Base-by-base conservation (phyloP, 352 stramenopile species). In the Aphanomyces euteiches region DNA sequence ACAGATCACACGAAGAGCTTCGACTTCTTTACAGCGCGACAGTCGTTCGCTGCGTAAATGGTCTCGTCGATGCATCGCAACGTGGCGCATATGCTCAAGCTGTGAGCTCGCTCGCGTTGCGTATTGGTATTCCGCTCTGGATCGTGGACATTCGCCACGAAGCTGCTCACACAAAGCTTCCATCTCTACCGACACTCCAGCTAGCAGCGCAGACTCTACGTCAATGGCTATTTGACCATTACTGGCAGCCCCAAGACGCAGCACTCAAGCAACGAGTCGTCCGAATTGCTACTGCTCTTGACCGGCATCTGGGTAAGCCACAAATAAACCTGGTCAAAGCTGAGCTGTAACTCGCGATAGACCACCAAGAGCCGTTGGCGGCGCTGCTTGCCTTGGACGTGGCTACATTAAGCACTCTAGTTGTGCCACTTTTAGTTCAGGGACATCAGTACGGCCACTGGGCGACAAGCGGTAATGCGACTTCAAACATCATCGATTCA, bases 91-190 rank as follows among this genome's bases (percentile, higher is more conserved):
- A 92, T 73, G 87, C 87, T 19, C 78, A 82, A 76, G 81, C 87
- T 3, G 85, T 94, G 65, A 94, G 87, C 40, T 69, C 74, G 13
- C 72, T 94, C 54, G 96, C 91, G 59, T 79, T 90, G 47, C 82
- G 92, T 41, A 91, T 97, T 19, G 93, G 93, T 63, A 90, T 98
- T 50, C 93, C 93, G 37, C 75, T 90, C 8, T 98, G 93, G 93
- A 83, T 98, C 67, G 93, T 98, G 36, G 92, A 97, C 61, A 71
- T 98, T 72, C 87, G 93, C 36, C 93, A 98, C 73, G 92, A 98
- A 67, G 92, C 91, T 28, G 95, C 91, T 17, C 93, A 98, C 73
- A 97, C 97, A 77, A 85, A 95, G 58, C 74, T 98, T 50, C 93
- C 93, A n/a, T 90, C 89, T 45, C 74, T 98, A 6, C 78, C 86